A percentile compares a stretch with the other conserved stretches of the same genome.
Evolutionary conservation across 73 alveolate genomes (phyloP).

Genomic region (Tetrahymena borealis): DNA sequence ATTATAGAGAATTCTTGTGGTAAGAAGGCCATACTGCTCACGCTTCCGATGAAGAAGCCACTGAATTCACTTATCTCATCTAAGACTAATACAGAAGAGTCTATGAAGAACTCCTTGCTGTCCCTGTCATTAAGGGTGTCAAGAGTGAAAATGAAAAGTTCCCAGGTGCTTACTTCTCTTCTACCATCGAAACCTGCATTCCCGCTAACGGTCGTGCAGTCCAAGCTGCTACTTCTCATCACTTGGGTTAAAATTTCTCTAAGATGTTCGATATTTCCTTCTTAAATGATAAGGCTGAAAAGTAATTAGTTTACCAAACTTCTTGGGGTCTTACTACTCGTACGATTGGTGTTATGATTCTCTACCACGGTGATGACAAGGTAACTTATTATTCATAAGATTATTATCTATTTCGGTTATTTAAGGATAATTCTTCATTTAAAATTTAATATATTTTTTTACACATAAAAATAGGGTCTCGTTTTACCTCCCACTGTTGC

Average conservation of each 20-base stretch:
- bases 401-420: no score
- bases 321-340: slow-evolving; percentile 99
- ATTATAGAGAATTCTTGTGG: slow-evolving; percentile 97
- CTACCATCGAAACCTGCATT: slow-evolving; percentile 93
- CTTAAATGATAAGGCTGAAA: slow-evolving; percentile 86
- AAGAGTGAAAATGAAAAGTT: slow-evolving; percentile 97
- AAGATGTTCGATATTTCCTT: slow-evolving; percentile 95
- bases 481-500: slow-evolving; percentile 99
- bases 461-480: slow-evolving; percentile 58
- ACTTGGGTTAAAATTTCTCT: slow-evolving; percentile 98
- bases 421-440: no score
- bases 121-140: slow-evolving; percentile 96
- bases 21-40: slow-evolving; percentile 99
- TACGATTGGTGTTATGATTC: slow-evolving; percentile 88
- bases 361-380: slow-evolving; percentile 99
- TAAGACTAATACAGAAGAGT: slow-evolving; percentile 88
- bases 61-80: slow-evolving; percentile 72
- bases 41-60: slow-evolving; percentile 95
- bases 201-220: slow-evolving; percentile 98
- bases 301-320: slow-evolving; percentile 91
- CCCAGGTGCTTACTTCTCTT: slow-evolving; percentile 97
- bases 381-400: no score
- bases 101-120: slow-evolving; percentile 93
- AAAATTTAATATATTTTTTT: not conserved
- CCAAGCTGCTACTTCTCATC: slow-evolving; percentile 98